Conservation (phyloP, 1,139 yeast genomes). For the Candida sojae region DNA sequence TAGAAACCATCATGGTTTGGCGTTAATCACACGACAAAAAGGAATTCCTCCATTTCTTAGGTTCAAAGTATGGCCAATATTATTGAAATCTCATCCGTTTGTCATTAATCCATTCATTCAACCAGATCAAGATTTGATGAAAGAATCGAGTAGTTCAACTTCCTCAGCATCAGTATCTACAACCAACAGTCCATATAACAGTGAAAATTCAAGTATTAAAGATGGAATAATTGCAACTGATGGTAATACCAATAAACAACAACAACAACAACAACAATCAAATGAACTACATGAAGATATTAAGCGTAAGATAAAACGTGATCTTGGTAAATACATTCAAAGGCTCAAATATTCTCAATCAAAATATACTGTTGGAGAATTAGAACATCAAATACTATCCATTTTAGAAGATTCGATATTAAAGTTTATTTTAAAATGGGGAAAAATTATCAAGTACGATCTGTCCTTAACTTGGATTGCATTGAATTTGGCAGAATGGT, state of each 20-base stretch:
- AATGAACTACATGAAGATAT: conserved; percentile 26
- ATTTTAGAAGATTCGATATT: conserved; percentile 61
- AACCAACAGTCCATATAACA: conserved; percentile 4
- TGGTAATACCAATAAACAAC: conserved; percentile 6
- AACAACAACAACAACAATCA: conserved; percentile 6
- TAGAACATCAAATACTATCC: conserved; percentile 56
- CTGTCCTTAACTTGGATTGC: conserved; percentile 88
- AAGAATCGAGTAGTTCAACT: conserved; percentile 12
- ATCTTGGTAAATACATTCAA: conserved; percentile 55
- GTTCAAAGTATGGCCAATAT: conserved; percentile 80
- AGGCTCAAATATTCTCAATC: conserved; percentile 28
- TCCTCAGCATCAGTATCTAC: conserved; percentile 2
- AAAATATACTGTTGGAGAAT: conserved; percentile 23
- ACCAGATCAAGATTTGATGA: conserved; percentile 45
- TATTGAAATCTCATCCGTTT: conserved; percentile 81
- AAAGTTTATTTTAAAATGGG: conserved; percentile 76
- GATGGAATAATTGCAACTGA: conserved; percentile 2
- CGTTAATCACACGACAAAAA: conserved; percentile 75
- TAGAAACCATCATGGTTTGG: conserved; percentile 66
- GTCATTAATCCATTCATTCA: conserved; percentile 72
- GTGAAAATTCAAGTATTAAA: conserved; percentile 12
- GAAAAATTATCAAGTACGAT: conserved; percentile 73
- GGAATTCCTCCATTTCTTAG: conserved; percentile 87
- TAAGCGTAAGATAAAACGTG: conserved; percentile 43
- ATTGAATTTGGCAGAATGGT: conserved; percentile 85